Conservation (phyloP, 1,139 yeast species). For the Yamadazyma mexicana region DNA sequence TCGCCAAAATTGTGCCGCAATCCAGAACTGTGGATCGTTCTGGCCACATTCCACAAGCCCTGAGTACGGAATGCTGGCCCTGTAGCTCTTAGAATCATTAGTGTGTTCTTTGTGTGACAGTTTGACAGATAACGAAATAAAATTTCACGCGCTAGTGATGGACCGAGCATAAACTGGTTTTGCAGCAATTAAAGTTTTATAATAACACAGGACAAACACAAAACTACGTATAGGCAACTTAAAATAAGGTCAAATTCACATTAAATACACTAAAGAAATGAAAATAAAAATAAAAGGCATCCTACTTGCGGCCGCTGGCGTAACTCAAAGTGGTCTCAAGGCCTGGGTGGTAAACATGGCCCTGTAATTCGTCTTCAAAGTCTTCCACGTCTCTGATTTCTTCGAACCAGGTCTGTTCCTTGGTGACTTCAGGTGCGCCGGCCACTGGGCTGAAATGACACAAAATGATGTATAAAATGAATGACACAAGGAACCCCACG, state of each 20-base stretch:
- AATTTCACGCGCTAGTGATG: neutral
- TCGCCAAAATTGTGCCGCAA: neutral
- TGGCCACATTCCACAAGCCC: too few species aligned
- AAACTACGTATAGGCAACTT: too few species aligned
- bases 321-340: slow-evolving; percentile 13
- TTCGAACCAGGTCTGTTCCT: slow-evolving; percentile 65
- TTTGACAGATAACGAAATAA: neutral
- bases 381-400: slow-evolving; percentile 60
- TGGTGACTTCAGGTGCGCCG: slow-evolving; percentile 54
- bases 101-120: too few species aligned
- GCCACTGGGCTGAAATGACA: slow-evolving; percentile 58
- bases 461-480: slow-evolving; percentile 47
- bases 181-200: neutral
- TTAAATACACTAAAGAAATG: neutral
- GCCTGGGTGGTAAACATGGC: slow-evolving; percentile 31
- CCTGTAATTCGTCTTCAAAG: slow-evolving; percentile 50
- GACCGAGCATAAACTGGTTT: neutral
- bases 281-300: neutral
- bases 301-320: slow-evolving; percentile 12
- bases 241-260: neutral
- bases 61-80: too few species aligned
- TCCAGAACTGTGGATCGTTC: too few species aligned
- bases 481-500: slow-evolving; percentile 67
- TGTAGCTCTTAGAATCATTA: too few species aligned
- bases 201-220: too few species aligned